Evolutionary conservation across 306 rosid species (phyloP).

Genomic region (Citrullus colocynthis): DNA sequence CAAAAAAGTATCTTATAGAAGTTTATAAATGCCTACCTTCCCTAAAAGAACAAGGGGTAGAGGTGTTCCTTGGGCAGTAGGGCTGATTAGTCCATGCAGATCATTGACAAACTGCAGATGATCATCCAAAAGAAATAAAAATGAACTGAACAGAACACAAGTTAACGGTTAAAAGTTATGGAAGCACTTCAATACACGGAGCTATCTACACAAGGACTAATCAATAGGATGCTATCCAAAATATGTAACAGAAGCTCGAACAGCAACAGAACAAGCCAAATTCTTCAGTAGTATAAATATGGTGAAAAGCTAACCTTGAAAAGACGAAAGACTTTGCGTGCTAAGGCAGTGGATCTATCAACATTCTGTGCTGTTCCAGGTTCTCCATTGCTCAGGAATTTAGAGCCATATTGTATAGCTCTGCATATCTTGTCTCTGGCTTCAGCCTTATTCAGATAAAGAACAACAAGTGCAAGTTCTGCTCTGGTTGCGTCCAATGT

Average conservation of each 20-base stretch:
- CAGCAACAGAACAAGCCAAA: not conserved
- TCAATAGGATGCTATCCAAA: not conserved
- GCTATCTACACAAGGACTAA: not conserved
- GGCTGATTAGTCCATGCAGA: constrained; percentile 74
- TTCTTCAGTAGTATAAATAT: not conserved
- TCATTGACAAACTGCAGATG: constrained; percentile 81
- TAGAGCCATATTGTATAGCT: constrained; percentile 95
- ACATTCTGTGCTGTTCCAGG: constrained; percentile 89
- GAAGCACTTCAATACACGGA: not conserved
- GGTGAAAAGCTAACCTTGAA: constrained; percentile 53
- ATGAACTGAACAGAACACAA: no score
- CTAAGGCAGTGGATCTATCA: constrained; percentile 88
- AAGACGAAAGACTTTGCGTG: constrained; percentile 91
- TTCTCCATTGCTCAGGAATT: constrained; percentile 83
- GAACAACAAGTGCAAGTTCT: constrained; percentile 74
- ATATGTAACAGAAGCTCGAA: not conserved
- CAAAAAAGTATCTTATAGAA: not conserved
- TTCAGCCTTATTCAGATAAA: constrained; percentile 93
- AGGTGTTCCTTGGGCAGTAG: constrained; percentile 71
- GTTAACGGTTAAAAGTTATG: no score
- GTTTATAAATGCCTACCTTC: constrained; percentile 38
- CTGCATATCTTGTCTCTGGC: constrained; percentile 99
- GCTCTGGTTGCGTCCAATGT: constrained; percentile 83
- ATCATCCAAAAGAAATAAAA: not conserved
- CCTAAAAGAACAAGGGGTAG: constrained; percentile 66